Base-by-base conservation (phyloP, 73 alveolate species). In the Blepharisma japonicum region DNA sequence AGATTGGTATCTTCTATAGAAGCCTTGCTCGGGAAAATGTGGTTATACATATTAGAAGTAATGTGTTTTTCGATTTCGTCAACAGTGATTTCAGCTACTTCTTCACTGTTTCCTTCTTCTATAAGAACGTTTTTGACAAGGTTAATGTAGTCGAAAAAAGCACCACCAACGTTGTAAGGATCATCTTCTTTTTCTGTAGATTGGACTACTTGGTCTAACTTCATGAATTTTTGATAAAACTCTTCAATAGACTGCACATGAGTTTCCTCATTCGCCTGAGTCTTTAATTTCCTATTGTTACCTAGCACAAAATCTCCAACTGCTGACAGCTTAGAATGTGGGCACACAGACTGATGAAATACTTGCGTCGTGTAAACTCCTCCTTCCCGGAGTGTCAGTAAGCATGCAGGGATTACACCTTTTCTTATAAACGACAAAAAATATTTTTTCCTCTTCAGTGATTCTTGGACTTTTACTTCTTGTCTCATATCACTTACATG, bases 51-150 rank as follows among this genome's bases (percentile, higher is more conserved):
- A 9, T n/a, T 70, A 2, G 80, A 45, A n/a, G 68, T 70, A 1
- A 70, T 38, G 27, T 70, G 66, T 70, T 70, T 70, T 5, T 70
- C 80, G 2, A 70, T 47, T 70, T 45, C 80, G 11, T 70, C 80
- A 23, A 70, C 46, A 61, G 74, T 39, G 47, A 61, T 61, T 61
- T 61, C 74, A 14, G 23, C 47, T 0, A 14, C 49, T 14, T 61
- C 74, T 18, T 61, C 74, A 25, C 46, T 61, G 18, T 61, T 14
- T 18, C 14, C 18, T 20, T 61, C 74, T 61, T 61, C 23, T 61
- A 14, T 61, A 25, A 61, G 14, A 0, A 61, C 23, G 11, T 61
- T 39, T 61, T 61, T 25, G 46, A 61, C 46, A 2, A 61, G 18
- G 39, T 20, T 25, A 18, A 61, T 8, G 4, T 61, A 61, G 18